Evolutionary conservation across 495 filamentous ascomycete genomes (phyloP).

Genomic region (Talaromyces ruber): DNA sequence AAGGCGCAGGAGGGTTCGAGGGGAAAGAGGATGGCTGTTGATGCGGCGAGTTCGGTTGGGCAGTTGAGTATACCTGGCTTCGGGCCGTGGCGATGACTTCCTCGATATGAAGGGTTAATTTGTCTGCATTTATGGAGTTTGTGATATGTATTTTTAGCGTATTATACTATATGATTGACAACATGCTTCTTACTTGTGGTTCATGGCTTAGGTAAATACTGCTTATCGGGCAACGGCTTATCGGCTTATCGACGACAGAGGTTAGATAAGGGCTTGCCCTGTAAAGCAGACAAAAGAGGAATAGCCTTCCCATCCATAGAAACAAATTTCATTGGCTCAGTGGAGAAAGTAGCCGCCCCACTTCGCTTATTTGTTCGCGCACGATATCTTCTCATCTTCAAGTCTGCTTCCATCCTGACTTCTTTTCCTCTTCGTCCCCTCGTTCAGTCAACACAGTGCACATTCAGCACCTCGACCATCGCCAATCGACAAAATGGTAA

Average conservation of each 20-base stretch:
- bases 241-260: not conserved
- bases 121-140: not conserved
- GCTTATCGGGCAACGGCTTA: not conserved
- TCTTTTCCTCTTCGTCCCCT: conserved; percentile 17
- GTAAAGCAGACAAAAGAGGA: not conserved
- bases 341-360: not conserved
- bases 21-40: conserved; percentile 54
- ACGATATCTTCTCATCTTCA: conserved; percentile 2
- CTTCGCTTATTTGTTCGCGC: conserved; percentile 8
- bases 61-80: conserved; percentile 29
- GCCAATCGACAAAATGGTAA: conserved; percentile 46
- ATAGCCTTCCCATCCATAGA: not conserved
- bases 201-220: not conserved
- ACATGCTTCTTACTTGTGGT: not conserved
- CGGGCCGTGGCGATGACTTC: conserved; percentile 32
- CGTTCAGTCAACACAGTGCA: conserved; percentile 24
- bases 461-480: conserved; percentile 28
- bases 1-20: conserved; percentile 69
- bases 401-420: conserved; percentile 8
- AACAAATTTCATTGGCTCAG: not conserved
- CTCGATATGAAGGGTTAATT: not conserved
- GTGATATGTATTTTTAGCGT: conserved; percentile 1
- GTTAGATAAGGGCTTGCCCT: conserved; percentile 3
- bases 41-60: conserved; percentile 33
- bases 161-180: not conserved